phyloP scores from a whole-genome alignment of 495 filamentous ascomycete species.

The Neurospora sp. region DNA sequence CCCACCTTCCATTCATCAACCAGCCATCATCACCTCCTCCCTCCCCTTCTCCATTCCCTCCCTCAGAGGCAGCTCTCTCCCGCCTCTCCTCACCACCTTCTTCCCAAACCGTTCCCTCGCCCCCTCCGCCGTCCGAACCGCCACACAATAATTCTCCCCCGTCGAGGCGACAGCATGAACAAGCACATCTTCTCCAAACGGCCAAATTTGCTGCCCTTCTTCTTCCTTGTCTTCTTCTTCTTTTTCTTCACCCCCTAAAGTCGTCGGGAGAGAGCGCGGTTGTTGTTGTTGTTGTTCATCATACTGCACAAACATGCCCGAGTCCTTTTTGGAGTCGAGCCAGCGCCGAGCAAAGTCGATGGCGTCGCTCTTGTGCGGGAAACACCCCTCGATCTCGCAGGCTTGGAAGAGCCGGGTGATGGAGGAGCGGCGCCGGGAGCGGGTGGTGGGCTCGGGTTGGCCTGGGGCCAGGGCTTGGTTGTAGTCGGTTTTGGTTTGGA shows the following conservation, averaged over 20 bases:
- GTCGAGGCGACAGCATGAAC: slow-evolving; percentile 32
- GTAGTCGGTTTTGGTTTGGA: slow-evolving; percentile 32
- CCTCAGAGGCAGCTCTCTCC: background rate
- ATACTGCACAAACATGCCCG: slow-evolving; percentile 28
- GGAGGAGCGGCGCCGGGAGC: background rate
- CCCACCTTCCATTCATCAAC: no score
- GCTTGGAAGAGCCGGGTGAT: slow-evolving; percentile 21
- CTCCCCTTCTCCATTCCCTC: background rate
- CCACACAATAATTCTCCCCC: slow-evolving; percentile 31
- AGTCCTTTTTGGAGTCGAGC: slow-evolving; percentile 7
- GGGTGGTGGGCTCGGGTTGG: background rate
- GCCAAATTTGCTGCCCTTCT: slow-evolving; percentile 20
- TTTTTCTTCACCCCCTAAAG: background rate
- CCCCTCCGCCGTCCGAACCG: slow-evolving; percentile 18
- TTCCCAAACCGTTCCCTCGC: slow-evolving; percentile 13
- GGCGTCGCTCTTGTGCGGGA: slow-evolving; percentile 19
- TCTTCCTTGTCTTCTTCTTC: background rate
- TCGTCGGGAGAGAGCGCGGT: background rate
- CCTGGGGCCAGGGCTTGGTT: slow-evolving; percentile 12
- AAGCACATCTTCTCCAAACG: slow-evolving; percentile 34
- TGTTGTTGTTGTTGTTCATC: slow-evolving; percentile 16
- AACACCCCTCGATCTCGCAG: slow-evolving; percentile 31
- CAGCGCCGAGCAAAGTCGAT: slow-evolving; percentile 16
- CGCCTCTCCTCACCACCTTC: background rate
- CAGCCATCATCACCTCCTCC: background rate